phyloP scores from a whole-genome alignment of 371 early-diverging fungal genomes.

The Haplosporangium sp. region DNA sequence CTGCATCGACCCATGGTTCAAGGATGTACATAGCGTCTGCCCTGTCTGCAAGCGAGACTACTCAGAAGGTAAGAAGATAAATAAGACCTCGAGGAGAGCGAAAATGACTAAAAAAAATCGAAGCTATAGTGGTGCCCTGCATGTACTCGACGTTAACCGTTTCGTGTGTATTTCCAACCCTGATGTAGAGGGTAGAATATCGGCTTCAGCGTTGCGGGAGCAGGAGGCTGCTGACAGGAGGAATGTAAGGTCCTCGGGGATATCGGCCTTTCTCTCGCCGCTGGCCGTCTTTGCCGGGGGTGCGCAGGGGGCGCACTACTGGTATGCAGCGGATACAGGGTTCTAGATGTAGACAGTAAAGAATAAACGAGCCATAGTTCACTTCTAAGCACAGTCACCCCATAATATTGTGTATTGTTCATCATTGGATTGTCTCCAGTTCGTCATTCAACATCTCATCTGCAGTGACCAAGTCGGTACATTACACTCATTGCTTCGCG shows the following conservation, averaged over 20 bases:
- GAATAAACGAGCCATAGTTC: too few relatives aligned
- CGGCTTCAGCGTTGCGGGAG: neutral
- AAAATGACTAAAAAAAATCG: neutral
- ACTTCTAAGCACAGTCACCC: too few relatives aligned
- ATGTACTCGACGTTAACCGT: too few relatives aligned
- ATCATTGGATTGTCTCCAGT: too few relatives aligned
- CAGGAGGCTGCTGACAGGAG: neutral
- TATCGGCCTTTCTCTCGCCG: conserved; percentile 28
- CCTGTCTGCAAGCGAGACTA: conserved; percentile 68
- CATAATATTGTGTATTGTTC: too few relatives aligned
- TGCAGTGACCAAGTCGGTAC: too few relatives aligned
- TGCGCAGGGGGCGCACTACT: conserved; percentile 16
- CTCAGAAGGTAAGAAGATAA: conserved; percentile 39
- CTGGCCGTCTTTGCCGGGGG: conserved; percentile 28
- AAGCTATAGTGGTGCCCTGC: neutral
- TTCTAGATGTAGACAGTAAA: conserved; percentile 17
- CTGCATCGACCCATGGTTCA: conserved; percentile 80
- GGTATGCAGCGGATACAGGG: conserved; percentile 31
- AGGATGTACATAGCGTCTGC: conserved; percentile 60
- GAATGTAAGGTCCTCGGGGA: conserved; percentile 1
- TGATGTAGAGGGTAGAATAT: conserved; percentile 8
- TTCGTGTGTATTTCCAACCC: neutral
- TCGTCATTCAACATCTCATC: too few relatives aligned
- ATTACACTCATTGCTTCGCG: too few relatives aligned
- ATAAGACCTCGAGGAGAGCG: neutral